Evolutionary conservation across 495 filamentous ascomycete genomes (phyloP), one percentile per base, ranked within the genome.

Genomic region (Hapsidospora chrysogenum): DNA sequence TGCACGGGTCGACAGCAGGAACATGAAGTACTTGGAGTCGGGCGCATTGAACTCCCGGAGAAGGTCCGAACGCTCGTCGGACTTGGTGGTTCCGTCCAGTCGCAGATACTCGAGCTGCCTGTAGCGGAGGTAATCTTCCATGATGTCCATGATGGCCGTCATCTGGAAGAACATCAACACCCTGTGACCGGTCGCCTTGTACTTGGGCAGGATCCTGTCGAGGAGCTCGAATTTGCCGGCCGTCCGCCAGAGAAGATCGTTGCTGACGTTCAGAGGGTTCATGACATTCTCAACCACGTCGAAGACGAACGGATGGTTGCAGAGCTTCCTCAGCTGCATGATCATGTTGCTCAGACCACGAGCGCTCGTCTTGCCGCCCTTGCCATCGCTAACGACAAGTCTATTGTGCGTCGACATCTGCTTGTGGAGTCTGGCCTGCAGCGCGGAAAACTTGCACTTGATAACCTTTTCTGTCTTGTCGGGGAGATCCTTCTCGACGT

Each of bases 121-220:
- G 38, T 80, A 74, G 3, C 89, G 80, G 35, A 97, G 63, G 57
- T 89, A 97, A 56, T 97, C 89, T 47, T 97, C 89, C 92, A 97
- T 96, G 52, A 97, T 97, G 54, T 97, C 93, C 89, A 97, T 97
- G 49, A 97, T 97, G 27, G 92, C 84, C 2, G 89, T 97, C 89
- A 97, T 97, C 56, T 97, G 89, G 70, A 97, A 97, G 70, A 97
- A 97, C 78, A 97, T 96, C 50, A 97, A 55, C 33, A 95, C 85
- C 46, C 92, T 78, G 69, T 97, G 89, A 23, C 81, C 80, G 3
- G 84, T 80, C 1, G 63, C 69, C 41, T 78, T 73, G 60, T 96
- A 95, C 53, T 97, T 97, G 8, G 89, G 89, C 28, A 97, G 55
- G 34, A 97, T 66, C 20, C 89, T 67, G 55, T 97, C 92, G 11